Evolutionary conservation across 768 basidiomycete species (phyloP), one percentile per base, ranked within the genome.

Genomic region (Asterophora parasitica): DNA sequence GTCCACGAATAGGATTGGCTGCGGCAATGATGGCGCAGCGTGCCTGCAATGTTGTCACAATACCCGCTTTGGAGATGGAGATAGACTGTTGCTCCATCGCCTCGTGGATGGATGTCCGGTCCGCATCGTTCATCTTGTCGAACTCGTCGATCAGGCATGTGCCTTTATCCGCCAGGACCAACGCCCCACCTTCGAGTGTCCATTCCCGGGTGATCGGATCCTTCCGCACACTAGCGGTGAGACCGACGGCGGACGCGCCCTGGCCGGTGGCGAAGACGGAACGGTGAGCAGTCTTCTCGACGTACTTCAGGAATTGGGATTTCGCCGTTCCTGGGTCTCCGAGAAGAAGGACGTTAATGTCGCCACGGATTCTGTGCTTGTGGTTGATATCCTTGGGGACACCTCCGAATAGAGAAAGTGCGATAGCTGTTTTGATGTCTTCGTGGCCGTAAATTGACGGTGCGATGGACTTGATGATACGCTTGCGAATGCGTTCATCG

Each of bases 81-180:
- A 99, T 99, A 10, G 92, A 88, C 65, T 98, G 96, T 69, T 99
- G 96, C 64, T 99, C 96, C 96, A 99, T 99, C 1, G 96, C 96
- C 65, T 99, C 96, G 73, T 98, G 96, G 59, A 99, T 98, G 4
- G 93, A 96, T 12, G 94, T 98, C 58, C 95, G 78, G 65, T 99
- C 95, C 12, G 91, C 79, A 59, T 98, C 96, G 68, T 98, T 98
- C 96, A 99, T 99, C 75, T 99, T 99, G 74, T 99, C 96, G 65
- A 99, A 98, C 65, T 98, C 96, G 69, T 99, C 96, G 56, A 99
- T 99, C 31, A 98, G 73, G 61, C 96, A 98, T 20, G 88, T 91
- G 10, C 96, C 96, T 68, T 95, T 96, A 69, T 99, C 96, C 2
- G 96, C 96, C 15, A 99, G 75, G n/a, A 99, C 96, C 8, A 99